A percentile compares a stretch with the other conserved stretches of the same genome.
Conservation (phyloP, 306 rosid species). For the Casuarina cunninghamiana region DNA sequence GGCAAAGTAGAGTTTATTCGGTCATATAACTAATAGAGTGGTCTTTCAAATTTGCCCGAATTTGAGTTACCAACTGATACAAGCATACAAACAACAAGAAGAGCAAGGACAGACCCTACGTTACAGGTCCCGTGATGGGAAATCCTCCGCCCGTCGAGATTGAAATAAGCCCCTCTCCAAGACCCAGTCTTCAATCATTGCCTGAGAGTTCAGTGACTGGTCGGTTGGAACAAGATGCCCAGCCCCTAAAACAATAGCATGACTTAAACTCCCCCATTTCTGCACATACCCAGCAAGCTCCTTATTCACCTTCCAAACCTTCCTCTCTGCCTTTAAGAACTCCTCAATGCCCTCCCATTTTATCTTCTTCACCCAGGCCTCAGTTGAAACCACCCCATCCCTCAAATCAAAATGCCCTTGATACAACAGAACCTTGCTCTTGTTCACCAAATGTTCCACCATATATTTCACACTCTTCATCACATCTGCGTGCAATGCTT, state of each 20-base stretch:
- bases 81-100: neutral
- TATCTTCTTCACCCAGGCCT: slow-evolving; percentile 76
- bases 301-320: slow-evolving; percentile 63
- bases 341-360: slow-evolving; percentile 60
- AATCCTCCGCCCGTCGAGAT: neutral
- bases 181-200: slow-evolving; percentile 85
- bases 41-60: no score
- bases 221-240: slow-evolving; percentile 79
- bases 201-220: slow-evolving; percentile 60
- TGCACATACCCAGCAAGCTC: slow-evolving; percentile 80
- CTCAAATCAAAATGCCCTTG: slow-evolving; percentile 67
- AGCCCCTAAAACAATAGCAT: slow-evolving; percentile 68
- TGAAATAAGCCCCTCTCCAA: slow-evolving; percentile 49
- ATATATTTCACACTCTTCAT: slow-evolving; percentile 78
- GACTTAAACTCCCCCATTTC: slow-evolving; percentile 61
- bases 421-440: slow-evolving; percentile 57
- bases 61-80: neutral
- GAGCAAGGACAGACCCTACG: neutral
- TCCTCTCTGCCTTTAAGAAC: slow-evolving; percentile 55
- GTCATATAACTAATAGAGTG: neutral
- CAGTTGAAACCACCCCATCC: slow-evolving; percentile 62
- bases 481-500: slow-evolving; percentile 47
- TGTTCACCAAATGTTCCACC: slow-evolving; percentile 58
- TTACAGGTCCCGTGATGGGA: neutral
- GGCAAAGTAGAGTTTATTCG: neutral